Evolutionary conservation across 306 rosid species (phyloP).

Genomic region (Citrullus mucosospermus): DNA sequence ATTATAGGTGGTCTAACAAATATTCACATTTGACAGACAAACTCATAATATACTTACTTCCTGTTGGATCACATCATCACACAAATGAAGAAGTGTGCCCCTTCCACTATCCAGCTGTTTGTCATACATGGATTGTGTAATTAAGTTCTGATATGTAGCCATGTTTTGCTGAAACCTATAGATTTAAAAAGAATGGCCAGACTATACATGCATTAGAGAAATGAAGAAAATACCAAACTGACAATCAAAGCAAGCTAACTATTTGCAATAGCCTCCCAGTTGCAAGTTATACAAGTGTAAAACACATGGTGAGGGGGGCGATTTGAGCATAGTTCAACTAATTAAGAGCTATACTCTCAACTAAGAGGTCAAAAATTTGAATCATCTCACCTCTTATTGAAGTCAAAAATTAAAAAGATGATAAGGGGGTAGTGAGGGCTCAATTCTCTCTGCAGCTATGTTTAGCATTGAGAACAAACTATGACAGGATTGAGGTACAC

Average conservation of each 20-base stretch:
- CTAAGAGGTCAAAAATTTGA: not conserved
- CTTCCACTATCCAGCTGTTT: slow-evolving; percentile 93
- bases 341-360: not conserved
- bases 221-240: not conserved
- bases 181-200: slow-evolving; percentile 8
- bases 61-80: slow-evolving; percentile 97
- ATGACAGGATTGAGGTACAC: not conserved
- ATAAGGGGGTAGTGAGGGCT: too few species aligned
- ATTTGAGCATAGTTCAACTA: not conserved
- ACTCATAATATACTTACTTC: slow-evolving; percentile 48
- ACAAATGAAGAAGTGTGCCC: slow-evolving; percentile 98
- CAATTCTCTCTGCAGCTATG: not conserved
- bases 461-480: not conserved
- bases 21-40: not conserved
- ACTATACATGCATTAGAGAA: not conserved
- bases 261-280: not conserved
- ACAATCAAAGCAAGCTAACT: not conserved
- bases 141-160: slow-evolving; percentile 83
- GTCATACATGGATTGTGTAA: slow-evolving; percentile 92
- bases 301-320: not conserved
- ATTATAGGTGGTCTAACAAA: too few species aligned
- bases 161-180: slow-evolving; percentile 78
- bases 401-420: too few species aligned
- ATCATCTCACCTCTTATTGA: not conserved
- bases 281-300: not conserved